phyloP scores from a whole-genome alignment of 2,329 filamentous ascomycete genomes.

The Podosphaera xanthii region DNA sequence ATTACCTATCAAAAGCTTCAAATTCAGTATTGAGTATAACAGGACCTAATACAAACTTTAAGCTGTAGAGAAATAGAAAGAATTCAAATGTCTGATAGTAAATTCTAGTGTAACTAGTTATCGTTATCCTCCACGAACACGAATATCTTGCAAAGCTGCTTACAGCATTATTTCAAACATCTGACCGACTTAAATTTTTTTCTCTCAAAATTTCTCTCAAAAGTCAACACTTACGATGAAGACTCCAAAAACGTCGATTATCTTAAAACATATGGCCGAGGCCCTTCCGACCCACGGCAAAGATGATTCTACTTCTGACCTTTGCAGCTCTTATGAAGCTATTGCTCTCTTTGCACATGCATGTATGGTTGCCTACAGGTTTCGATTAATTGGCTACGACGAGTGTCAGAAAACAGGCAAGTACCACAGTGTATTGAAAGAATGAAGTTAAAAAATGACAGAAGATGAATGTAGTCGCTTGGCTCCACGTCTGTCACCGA shows the following conservation, averaged over 20 bases:
- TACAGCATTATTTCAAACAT: no score
- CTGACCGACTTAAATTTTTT: no score
- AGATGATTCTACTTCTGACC: slow-evolving; percentile 32
- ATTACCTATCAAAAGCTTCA: no score
- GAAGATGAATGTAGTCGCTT: slow-evolving; percentile 33
- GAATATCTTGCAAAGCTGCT: no score
- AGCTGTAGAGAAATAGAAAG: no score
- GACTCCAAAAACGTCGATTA: slow-evolving; percentile 22
- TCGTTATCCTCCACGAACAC: no score
- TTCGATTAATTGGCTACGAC: slow-evolving; percentile 60
- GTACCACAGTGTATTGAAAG: slow-evolving; percentile 4
- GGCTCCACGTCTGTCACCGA: slow-evolving; percentile 40
- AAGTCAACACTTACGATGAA: slow-evolving; percentile 11
- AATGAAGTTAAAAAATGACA: slow-evolving; percentile 12
- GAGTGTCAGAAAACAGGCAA: slow-evolving; percentile 57
- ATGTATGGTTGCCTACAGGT: slow-evolving; percentile 58
- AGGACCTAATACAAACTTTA: no score
- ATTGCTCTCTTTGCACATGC: slow-evolving; percentile 68
- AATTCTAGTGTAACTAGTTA: no score
- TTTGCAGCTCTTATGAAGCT: slow-evolving; percentile 57
- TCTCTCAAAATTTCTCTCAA: no score
- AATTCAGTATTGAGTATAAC: no score
- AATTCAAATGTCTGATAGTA: no score
- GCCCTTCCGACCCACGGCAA: slow-evolving; percentile 31
- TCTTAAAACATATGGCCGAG: slow-evolving; percentile 34